phyloP scores from a whole-genome alignment of 2,329 filamentous ascomycete genomes.

The Parastagonospora nodorum region DNA sequence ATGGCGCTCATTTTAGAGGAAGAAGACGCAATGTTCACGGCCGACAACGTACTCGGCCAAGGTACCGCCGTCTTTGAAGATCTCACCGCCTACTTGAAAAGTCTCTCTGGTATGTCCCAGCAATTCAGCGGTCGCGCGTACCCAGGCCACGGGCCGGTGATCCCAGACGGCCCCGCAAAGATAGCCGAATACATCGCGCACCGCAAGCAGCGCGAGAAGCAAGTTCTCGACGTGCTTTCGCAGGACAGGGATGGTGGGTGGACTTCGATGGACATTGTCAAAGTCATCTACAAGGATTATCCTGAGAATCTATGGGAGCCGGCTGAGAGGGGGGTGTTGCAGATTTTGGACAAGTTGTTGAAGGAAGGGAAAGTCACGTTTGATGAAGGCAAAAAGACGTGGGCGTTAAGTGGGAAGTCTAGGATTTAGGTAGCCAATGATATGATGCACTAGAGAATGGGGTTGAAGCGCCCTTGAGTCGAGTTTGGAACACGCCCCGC shows the following conservation, averaged over 20 bases:
- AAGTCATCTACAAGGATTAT: slow-evolving; percentile 81
- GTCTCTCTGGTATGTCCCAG: slow-evolving; percentile 70
- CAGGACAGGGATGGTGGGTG: slow-evolving; percentile 53
- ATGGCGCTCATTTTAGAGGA: slow-evolving; percentile 78
- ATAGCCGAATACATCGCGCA: slow-evolving; percentile 85
- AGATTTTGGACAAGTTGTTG: slow-evolving; percentile 80
- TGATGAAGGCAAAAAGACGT: slow-evolving; percentile 39
- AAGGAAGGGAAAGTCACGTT: slow-evolving; percentile 69
- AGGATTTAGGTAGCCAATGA: slow-evolving; percentile 31
- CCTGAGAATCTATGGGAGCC: slow-evolving; percentile 75
- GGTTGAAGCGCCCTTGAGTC: neutral
- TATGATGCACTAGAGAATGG: slow-evolving; percentile 2
- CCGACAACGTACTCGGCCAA: slow-evolving; percentile 86
- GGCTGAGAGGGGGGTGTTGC: slow-evolving; percentile 75
- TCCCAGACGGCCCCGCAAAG: slow-evolving; percentile 72
- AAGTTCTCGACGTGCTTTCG: slow-evolving; percentile 43
- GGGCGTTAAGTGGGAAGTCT: slow-evolving; percentile 41
- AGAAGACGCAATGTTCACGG: slow-evolving; percentile 83
- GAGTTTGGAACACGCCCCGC: neutral
- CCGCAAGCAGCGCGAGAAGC: slow-evolving; percentile 72
- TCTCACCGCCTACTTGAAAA: slow-evolving; percentile 69
- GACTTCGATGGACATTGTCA: slow-evolving; percentile 83
- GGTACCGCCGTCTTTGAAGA: slow-evolving; percentile 87
- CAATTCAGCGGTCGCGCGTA: slow-evolving; percentile 74
- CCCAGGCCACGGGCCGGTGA: slow-evolving; percentile 82